Evolutionary conservation across 495 filamentous ascomycete species (phyloP).

Genomic region (Coniosporium apollinis): DNA sequence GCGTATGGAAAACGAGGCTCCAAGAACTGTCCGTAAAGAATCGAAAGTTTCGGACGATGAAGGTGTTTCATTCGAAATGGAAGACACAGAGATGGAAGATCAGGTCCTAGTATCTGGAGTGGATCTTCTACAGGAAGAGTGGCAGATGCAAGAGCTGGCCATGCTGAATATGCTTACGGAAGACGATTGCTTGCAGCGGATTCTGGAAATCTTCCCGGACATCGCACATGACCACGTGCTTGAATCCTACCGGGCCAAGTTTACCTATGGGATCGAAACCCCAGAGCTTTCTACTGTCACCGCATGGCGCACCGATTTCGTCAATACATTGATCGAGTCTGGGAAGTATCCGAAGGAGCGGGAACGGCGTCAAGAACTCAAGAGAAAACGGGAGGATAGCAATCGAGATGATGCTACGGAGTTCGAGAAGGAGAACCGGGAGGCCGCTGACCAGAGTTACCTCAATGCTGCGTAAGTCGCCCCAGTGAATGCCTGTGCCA

Average conservation of each 20-base stretch:
- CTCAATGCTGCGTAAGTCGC: background rate
- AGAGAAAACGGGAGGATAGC: conserved; percentile 16
- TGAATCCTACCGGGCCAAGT: conserved; percentile 10
- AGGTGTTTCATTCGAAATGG: no score
- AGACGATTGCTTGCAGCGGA: conserved; percentile 15
- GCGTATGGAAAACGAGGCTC: no score
- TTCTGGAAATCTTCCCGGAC: conserved; percentile 23
- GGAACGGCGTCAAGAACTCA: conserved; percentile 10
- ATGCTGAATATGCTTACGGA: no score
- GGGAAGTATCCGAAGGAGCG: conserved; percentile 18
- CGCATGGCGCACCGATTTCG: conserved; percentile 1
- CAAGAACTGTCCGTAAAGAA: no score
- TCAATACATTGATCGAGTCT: conserved; percentile 5
- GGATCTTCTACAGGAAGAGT: no score
- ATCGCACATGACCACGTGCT: conserved; percentile 19
- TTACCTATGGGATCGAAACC: conserved; percentile 3
- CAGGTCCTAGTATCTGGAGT: no score
- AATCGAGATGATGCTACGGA: conserved; percentile 8
- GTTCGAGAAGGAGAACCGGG: no score
- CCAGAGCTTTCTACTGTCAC: conserved; percentile 1
- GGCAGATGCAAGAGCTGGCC: no score
- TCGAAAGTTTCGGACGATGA: no score
- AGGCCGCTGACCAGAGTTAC: no score
- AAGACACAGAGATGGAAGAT: no score
- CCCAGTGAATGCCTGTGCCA: no score